Evolutionary conservation across 2,329 filamentous ascomycete genomes (phyloP).

Genomic region (Penicillium digitatum): DNA sequence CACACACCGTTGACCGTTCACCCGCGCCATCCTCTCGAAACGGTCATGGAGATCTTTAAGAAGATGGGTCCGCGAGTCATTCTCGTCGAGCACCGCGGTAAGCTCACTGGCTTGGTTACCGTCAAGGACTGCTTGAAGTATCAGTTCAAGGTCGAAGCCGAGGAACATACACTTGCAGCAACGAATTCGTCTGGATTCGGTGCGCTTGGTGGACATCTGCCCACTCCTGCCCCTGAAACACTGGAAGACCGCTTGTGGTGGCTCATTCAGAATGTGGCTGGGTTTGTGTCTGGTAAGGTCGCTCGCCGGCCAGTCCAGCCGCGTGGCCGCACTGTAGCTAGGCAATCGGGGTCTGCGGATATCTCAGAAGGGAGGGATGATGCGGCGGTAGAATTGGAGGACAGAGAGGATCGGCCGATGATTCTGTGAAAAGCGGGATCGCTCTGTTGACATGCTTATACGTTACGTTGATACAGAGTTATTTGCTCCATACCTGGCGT

Average conservation of each 20-base stretch:
- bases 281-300: constrained; percentile 16
- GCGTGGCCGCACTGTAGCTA: constrained; percentile 17
- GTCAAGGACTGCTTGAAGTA: constrained; percentile 97
- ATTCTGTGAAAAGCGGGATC: neutral
- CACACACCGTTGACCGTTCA: constrained; percentile 86
- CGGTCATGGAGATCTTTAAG: constrained; percentile 97
- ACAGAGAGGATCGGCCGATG: constrained; percentile 26
- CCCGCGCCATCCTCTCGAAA: constrained; percentile 85
- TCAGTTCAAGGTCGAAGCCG: constrained; percentile 91
- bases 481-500: neutral
- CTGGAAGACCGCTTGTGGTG: constrained; percentile 39
- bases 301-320: constrained; percentile 13
- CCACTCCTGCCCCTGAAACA: constrained; percentile 20
- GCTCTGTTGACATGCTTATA: neutral
- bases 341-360: constrained; percentile 21
- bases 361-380: constrained; percentile 55
- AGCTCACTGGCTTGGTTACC: constrained; percentile 79
- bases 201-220: constrained; percentile 23
- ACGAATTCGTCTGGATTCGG: constrained; percentile 26
- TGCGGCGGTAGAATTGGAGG: constrained; percentile 45
- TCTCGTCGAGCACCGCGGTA: constrained; percentile 83
- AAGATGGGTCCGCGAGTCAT: constrained; percentile 96
- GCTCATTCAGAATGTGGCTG: constrained; percentile 33
- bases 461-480: neutral
- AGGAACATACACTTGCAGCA: constrained; percentile 58